Evolutionary conservation across 345 rosid genomes (phyloP), one percentile per base, ranked within the genome.

Genomic region (Balakata baccata): DNA sequence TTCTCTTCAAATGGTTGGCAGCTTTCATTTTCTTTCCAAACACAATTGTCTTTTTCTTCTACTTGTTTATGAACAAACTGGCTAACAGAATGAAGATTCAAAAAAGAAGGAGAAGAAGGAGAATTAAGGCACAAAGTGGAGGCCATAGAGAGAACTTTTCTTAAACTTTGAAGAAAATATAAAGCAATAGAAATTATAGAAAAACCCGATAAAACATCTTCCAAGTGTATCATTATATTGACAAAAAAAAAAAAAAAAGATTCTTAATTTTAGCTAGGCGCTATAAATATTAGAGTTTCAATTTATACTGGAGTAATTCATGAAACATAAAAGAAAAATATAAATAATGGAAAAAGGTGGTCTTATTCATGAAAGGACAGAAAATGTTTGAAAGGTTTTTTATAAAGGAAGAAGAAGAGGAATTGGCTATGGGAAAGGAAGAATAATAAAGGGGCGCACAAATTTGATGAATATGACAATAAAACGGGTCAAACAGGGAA

Each of bases 201-300:
- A 61, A 84, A 72, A n/a, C 76, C 74, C 74, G 80, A 76, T n/a
- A 74, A 66, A 43, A 84, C 37, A 73, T 76, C 85, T 29, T 70
- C 83, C 46, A 77, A 16, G 53, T 72, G 62, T n/a, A 58, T 7
- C 78, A 73, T 68, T 29, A 34, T 70, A 63, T 69, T 46, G 13
- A n/a, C n/a, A n/a, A n/a, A n/a, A n/a, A n/a, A n/a, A n/a, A n/a
- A n/a, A n/a, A n/a, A n/a, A n/a, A n/a, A n/a, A n/a, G n/a, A n/a
- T n/a, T n/a, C n/a, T n/a, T n/a, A n/a, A n/a, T n/a, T n/a, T n/a
- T n/a, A n/a, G n/a, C n/a, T n/a, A n/a, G n/a, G n/a, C n/a, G n/a
- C n/a, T n/a, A n/a, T n/a, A n/a, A n/a, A n/a, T n/a, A n/a, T n/a
- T n/a, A n/a, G 34, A 29, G 54, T 59, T 46, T 22, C 60, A 50